Percentiles rank a stretch among this genome's conserved stretches.
phyloP scores from a whole-genome alignment of 805 yeast species.

The Lipomyces kockii region DNA sequence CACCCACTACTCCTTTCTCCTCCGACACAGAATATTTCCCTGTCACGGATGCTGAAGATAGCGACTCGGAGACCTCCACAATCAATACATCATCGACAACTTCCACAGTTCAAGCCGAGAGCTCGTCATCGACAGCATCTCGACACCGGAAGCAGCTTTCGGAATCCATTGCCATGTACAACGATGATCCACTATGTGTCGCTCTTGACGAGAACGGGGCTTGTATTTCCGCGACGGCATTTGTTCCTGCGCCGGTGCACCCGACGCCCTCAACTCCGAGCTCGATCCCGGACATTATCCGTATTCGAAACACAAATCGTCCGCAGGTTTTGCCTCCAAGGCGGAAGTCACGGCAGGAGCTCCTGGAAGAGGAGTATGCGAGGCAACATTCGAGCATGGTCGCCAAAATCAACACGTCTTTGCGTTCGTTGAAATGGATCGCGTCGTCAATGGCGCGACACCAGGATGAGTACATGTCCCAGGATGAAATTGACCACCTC shows the following conservation, averaged over 20 bases:
- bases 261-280: conserved; percentile 2
- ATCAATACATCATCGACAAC: conserved; percentile 13
- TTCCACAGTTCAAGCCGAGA: conserved; percentile 6
- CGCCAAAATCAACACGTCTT: conserved; percentile 31
- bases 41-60: conserved; percentile 15
- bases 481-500: conserved; percentile 29
- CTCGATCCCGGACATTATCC: conserved; percentile 11
- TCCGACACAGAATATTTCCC: conserved; percentile 30
- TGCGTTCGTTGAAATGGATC: conserved; percentile 33
- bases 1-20: conserved; percentile 24
- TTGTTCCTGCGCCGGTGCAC: conserved; percentile 15
- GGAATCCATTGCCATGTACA: conserved; percentile 24
- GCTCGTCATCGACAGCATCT: conserved; percentile 3
- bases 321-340: background rate
- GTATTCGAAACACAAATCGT: background rate
- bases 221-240: conserved; percentile 34
- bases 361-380: conserved; percentile 28
- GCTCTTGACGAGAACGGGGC: conserved; percentile 35
- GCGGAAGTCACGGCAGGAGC: conserved; percentile 16
- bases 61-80: conserved; percentile 19
- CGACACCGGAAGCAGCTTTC: conserved; percentile 33
- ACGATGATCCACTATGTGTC: conserved; percentile 35
- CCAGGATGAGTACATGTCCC: conserved; percentile 35
- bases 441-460: conserved; percentile 37
- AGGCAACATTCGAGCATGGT: conserved; percentile 28